phyloP scores from a whole-genome alignment of 768 basidiomycete genomes.

The Trametes cinnabarina region DNA sequence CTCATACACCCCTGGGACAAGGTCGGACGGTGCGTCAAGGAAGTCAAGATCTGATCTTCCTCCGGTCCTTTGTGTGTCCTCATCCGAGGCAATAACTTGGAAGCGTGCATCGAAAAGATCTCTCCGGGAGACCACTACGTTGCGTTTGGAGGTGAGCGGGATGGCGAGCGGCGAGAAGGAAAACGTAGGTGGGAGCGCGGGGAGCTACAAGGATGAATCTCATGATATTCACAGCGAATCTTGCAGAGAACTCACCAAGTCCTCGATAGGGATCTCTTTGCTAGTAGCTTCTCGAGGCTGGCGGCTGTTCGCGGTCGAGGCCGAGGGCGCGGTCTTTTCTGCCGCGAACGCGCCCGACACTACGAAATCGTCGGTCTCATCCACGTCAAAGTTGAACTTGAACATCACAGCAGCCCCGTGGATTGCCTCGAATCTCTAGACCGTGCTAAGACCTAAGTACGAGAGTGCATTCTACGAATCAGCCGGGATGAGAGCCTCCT shows the following conservation, averaged over 20 bases:
- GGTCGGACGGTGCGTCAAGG: constrained; percentile 82
- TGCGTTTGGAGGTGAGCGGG: constrained; percentile 37
- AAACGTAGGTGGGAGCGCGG: constrained; percentile 65
- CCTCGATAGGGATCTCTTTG: constrained; percentile 29
- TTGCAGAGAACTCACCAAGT: not conserved
- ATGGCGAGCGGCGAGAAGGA: constrained; percentile 76
- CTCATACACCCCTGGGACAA: constrained; percentile 91
- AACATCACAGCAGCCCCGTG: constrained; percentile 41
- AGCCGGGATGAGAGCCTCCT: too few relatives aligned
- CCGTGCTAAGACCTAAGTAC: too few relatives aligned
- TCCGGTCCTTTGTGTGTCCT: constrained; percentile 6
- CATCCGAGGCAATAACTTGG: constrained; percentile 64
- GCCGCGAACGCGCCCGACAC: constrained; percentile 2
- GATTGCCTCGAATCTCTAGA: too few relatives aligned
- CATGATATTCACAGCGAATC: too few relatives aligned
- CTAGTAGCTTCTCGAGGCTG: constrained; percentile 15
- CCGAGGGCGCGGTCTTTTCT: not conserved
- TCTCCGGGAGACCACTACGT: constrained; percentile 57
- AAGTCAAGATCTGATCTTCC: constrained; percentile 49
- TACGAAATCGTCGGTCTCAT: constrained; percentile 38
- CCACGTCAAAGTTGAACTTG: constrained; percentile 69
- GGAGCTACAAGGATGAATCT: too few relatives aligned
- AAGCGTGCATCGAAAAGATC: constrained; percentile 97
- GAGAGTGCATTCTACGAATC: too few relatives aligned
- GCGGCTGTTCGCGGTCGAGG: not conserved